A percentile compares a stretch with the other conserved stretches of the same genome.
These are phyloP conservation scores for Grifola frondosa DNA, from an alignment of 1,284 basidiomycete species.

Conservation along the genomic window DNA sequence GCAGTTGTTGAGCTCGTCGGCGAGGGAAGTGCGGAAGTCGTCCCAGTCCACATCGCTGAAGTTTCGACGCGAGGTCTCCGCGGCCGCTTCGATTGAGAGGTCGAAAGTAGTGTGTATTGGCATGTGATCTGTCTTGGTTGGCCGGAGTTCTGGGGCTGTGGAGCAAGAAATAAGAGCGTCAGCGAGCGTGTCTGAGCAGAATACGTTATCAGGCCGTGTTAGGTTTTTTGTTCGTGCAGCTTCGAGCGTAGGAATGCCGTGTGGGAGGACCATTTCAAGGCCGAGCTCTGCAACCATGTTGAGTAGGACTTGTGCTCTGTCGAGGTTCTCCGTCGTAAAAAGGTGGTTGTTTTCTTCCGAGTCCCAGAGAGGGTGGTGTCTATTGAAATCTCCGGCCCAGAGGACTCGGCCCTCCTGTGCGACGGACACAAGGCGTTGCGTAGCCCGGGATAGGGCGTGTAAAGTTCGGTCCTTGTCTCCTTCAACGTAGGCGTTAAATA, in stretches of 20 bases:
- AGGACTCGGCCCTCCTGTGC: slow-evolving; percentile 21
- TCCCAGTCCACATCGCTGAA: slow-evolving; percentile 27
- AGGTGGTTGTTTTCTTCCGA: slow-evolving; percentile 36
- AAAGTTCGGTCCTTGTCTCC: slow-evolving; percentile 23
- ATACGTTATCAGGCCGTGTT: slow-evolving; percentile 38
- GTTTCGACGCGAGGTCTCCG: slow-evolving; percentile 10
- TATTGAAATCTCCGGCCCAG: slow-evolving; percentile 50
- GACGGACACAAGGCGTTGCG: neutral
- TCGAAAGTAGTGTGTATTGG: slow-evolving; percentile 19
- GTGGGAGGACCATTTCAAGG: slow-evolving; percentile 30
- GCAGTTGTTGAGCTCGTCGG: neutral
- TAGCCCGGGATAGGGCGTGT: slow-evolving; percentile 5
- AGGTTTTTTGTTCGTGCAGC: slow-evolving; percentile 25
- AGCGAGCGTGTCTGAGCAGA: slow-evolving; percentile 13
- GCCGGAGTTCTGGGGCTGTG: slow-evolving; percentile 8
- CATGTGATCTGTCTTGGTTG: slow-evolving; percentile 28
- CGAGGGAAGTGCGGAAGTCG: slow-evolving; percentile 18
- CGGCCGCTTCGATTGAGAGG: slow-evolving; percentile 4
- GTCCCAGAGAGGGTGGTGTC: slow-evolving; percentile 50
- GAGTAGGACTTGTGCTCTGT: slow-evolving; percentile 23
- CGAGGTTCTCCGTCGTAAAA: slow-evolving; percentile 26
- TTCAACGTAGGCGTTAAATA: slow-evolving; percentile 41
- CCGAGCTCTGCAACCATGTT: slow-evolving; percentile 15
- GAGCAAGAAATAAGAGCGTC: slow-evolving; percentile 23
- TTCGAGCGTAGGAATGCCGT: slow-evolving; percentile 29